phyloP scores from a whole-genome alignment of 345 rosid species.

The Heritiera littoralis region DNA sequence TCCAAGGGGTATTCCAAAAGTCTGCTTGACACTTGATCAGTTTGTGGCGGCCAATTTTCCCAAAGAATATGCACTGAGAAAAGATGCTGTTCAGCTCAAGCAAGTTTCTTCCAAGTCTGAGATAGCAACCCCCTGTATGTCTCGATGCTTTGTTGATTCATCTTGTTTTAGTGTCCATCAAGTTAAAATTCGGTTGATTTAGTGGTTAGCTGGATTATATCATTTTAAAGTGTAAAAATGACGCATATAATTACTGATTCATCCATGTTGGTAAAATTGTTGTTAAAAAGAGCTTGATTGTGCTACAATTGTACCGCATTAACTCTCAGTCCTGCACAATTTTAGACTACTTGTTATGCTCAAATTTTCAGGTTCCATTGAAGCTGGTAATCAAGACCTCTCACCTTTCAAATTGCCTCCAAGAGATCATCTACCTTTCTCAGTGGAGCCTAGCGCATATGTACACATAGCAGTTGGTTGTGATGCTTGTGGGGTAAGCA shows the following conservation, averaged over 20 bases:
- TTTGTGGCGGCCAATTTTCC: slow-evolving; percentile 59
- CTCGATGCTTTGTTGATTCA: background rate
- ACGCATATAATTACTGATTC: background rate
- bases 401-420: slow-evolving; percentile 7
- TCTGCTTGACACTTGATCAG: slow-evolving; percentile 64
- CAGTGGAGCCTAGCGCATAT: slow-evolving; percentile 28
- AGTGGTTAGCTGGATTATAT: slow-evolving; percentile 13
- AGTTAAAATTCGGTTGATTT: background rate
- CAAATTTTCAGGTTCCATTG: slow-evolving; percentile 37
- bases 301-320: slow-evolving; percentile 7
- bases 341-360: background rate
- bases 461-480: slow-evolving; percentile 60
- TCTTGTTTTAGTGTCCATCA: background rate
- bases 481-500: slow-evolving; percentile 63
- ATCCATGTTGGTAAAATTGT: background rate
- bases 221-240: background rate
- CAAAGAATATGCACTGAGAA: slow-evolving; percentile 61
- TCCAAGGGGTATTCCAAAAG: slow-evolving; percentile 59
- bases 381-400: slow-evolving; percentile 28
- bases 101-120: slow-evolving; percentile 27
- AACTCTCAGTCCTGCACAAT: background rate
- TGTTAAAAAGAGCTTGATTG: background rate
- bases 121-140: slow-evolving; percentile 39
- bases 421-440: slow-evolving; percentile 21
- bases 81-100: slow-evolving; percentile 35